Conservation (phyloP, 495 filamentous ascomycete genomes). For the Penicillium crystallinum region DNA sequence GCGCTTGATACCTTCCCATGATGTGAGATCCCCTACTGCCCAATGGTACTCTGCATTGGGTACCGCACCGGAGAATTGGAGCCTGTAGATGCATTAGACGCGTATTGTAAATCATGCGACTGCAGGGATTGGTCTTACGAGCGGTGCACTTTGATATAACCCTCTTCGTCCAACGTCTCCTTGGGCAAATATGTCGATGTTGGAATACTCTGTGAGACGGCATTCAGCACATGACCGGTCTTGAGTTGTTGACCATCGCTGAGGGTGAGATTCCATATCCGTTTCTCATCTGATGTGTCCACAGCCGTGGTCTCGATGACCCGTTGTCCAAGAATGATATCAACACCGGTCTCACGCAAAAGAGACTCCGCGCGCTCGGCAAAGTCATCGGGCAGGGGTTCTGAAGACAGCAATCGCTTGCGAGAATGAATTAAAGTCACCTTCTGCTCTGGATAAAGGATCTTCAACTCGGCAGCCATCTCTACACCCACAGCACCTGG, state of each 20-base stretch:
- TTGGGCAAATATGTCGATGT: slow-evolving; percentile 51
- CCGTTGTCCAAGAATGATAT: slow-evolving; percentile 49
- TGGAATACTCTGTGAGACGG: slow-evolving; percentile 51
- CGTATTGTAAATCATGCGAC: not conserved
- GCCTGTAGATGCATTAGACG: slow-evolving; percentile 21
- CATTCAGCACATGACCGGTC: slow-evolving; percentile 54
- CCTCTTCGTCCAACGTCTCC: slow-evolving; percentile 45
- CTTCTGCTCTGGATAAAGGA: slow-evolving; percentile 48
- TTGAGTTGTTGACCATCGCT: slow-evolving; percentile 48
- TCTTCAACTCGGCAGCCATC: slow-evolving; percentile 63
- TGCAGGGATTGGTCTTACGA: slow-evolving; percentile 14
- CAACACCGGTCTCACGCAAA: slow-evolving; percentile 49
- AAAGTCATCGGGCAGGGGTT: slow-evolving; percentile 62
- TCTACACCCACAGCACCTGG: slow-evolving; percentile 65
- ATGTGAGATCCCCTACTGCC: slow-evolving; percentile 43
- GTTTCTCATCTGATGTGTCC: slow-evolving; percentile 29
- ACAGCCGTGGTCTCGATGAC: slow-evolving; percentile 33
- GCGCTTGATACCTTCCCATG: slow-evolving; percentile 66
- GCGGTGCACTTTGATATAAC: slow-evolving; percentile 52
- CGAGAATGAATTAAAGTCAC: slow-evolving; percentile 67
- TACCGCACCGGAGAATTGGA: slow-evolving; percentile 38
- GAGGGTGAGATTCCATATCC: slow-evolving; percentile 50
- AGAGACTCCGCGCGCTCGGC: slow-evolving; percentile 48
- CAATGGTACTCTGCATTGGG: slow-evolving; percentile 54
- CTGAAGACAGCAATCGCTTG: slow-evolving; percentile 55